Evolutionary conservation across 2,329 filamentous ascomycete genomes (phyloP).

Genomic region (Neopestalotiopsis sp.): DNA sequence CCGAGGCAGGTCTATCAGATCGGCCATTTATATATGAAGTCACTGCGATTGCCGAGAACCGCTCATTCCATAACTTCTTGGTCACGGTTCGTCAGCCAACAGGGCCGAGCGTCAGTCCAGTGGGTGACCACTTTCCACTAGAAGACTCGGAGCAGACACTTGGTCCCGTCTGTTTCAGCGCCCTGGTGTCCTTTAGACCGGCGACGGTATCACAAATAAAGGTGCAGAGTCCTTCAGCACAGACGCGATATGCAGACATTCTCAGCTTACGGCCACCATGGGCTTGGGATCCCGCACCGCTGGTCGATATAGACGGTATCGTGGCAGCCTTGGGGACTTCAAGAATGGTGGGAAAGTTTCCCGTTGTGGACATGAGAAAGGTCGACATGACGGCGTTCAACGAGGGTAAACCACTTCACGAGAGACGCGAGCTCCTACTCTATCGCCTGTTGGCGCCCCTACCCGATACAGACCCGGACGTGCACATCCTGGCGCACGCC

Average conservation of each 20-base stretch:
- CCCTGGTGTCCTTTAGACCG: slow-evolving; percentile 58
- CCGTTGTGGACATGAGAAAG: slow-evolving; percentile 59
- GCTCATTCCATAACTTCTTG: slow-evolving; percentile 54
- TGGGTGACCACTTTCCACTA: slow-evolving; percentile 42
- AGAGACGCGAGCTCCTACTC: slow-evolving; percentile 53
- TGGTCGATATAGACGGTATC: slow-evolving; percentile 50
- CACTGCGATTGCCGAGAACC: slow-evolving; percentile 48
- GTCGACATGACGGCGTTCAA: slow-evolving; percentile 58
- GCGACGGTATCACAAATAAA: slow-evolving; percentile 42
- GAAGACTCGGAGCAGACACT: slow-evolving; percentile 46
- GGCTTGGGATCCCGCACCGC: slow-evolving; percentile 52
- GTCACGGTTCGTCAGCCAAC: slow-evolving; percentile 56
- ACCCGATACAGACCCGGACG: slow-evolving; percentile 45
- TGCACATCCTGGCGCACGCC: slow-evolving; percentile 55
- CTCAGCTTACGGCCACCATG: slow-evolving; percentile 42
- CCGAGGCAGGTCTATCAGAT: slow-evolving; percentile 50
- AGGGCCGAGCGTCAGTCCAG: slow-evolving; percentile 41
- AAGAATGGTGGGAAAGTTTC: slow-evolving; percentile 49
- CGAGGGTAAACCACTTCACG: slow-evolving; percentile 44
- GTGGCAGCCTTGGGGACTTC: slow-evolving; percentile 41
- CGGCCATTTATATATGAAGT: slow-evolving; percentile 61
- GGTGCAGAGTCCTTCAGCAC: slow-evolving; percentile 46
- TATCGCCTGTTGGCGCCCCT: slow-evolving; percentile 55
- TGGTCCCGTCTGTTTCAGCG: slow-evolving; percentile 53
- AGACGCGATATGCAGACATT: slow-evolving; percentile 48